Evolutionary conservation across 805 yeast species (phyloP), one percentile per base, ranked within the genome.

Genomic region (Metschnikowia kofuensis): DNA sequence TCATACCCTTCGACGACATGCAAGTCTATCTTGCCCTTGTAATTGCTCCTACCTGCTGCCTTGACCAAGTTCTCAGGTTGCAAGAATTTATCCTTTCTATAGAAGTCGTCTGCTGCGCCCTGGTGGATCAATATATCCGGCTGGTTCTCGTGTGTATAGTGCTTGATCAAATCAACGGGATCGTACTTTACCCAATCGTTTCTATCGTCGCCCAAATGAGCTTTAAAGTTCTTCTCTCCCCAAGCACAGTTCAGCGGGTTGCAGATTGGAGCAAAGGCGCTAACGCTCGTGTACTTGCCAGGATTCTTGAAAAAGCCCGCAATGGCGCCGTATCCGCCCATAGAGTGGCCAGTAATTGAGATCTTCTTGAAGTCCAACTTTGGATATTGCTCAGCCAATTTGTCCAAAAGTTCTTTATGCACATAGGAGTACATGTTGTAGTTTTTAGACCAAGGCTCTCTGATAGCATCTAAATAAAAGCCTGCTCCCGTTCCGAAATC

Each of bases 301-400:
- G 91, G 88, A 64, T 86, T 82, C 53, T 76, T 79, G 51, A 92
- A 69, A 56, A 75, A 79, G 13, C 80, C 77, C 51, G 85, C 71
- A 51, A 92, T 68, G 0, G 99, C 96, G 49, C 98, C 99, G 64
- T 80, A 89, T 0, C 99, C 99, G 44, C 99, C 99, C 98, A 94
- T 94, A 1, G 99, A 94, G 67, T 94, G 98, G 39, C 99, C 99
- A n/a, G 94, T 83, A 55, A 92, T 81, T 16, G 92, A 79, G 44
- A 83, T 77, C 37, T 79, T 84, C 36, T 69, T 64, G 53, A 85
- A 83, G 66, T 92, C 89, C 51, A 92, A 70, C 37, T 68, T 66
- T 2, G 70, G 51, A 47, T 66, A 77, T 14, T 69, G 66, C 29
- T 62, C 62, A 12, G 77, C 66, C 56, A 89, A 70, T 29, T 67